These are phyloP conservation scores for Ciborinia camelliae DNA, from an alignment of 2,329 filamentous ascomycete species.

Conservation along the genomic window DNA sequence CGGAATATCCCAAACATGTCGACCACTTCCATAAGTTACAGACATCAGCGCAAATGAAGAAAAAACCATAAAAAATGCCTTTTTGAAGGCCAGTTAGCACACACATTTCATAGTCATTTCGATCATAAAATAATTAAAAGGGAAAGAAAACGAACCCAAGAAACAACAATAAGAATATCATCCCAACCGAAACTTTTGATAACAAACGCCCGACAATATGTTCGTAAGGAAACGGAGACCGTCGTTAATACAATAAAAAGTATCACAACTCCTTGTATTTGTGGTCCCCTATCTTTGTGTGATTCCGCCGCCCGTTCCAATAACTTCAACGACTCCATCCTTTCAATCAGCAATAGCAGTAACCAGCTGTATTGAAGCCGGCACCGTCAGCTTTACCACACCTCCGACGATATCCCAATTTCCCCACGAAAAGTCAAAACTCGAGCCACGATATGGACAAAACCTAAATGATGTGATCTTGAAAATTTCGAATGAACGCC, in stretches of 20 bases:
- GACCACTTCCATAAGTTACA: constrained; percentile 33
- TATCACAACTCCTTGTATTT: constrained; percentile 38
- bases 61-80: constrained; percentile 31
- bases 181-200: constrained; percentile 34
- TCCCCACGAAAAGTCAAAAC: neutral
- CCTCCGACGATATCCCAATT: constrained; percentile 3
- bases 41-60: constrained; percentile 29
- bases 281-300: constrained; percentile 24
- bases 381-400: neutral
- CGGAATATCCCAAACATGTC: constrained; percentile 28
- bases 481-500: neutral
- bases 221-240: constrained; percentile 27
- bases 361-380: neutral
- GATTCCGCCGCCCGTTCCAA: neutral
- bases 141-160: constrained; percentile 11
- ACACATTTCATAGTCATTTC: neutral
- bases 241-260: constrained; percentile 40
- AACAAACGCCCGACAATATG: constrained; percentile 29
- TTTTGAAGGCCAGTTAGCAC: constrained; percentile 11
- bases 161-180: constrained; percentile 22
- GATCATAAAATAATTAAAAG: neutral
- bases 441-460: neutral
- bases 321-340: constrained; percentile 7
- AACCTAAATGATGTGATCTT: neutral
- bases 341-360: neutral